Evolutionary conservation across 23 red algal species (phyloP), one percentile per base, ranked within the genome.

Genomic region (Gracilaria domingensis): DNA sequence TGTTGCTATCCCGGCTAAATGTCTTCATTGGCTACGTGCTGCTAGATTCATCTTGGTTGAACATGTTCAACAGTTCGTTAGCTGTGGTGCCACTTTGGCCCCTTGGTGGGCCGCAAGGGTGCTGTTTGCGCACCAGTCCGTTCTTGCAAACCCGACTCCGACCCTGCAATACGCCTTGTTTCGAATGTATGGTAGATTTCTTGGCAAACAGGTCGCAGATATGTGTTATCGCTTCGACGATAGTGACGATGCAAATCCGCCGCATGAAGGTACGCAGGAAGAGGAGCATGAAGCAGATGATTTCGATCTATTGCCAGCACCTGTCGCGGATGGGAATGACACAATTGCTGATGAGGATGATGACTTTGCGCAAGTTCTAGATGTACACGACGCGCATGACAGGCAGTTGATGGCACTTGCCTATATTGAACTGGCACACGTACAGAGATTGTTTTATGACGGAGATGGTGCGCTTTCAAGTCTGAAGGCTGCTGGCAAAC

Each of bases 101-200:
- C 84, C 80, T n/a, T 81, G 83, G 81, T 96, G 84, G 94, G 88
- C 88, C 24, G 88, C 67, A 49, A 62, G 88, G 29, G 74, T 81
- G 36, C 17, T 81, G 38, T 50, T 86, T 2, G 36, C 88, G 12
- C 88, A 87, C 47, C 67, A 89, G 77, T 53, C 30, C 34, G 66
- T 91, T 33, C 66, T 87, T 25, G 53, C 54, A 8, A 66, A 65
- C 1, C 79, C 82, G 12, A 73, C 87, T 6, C 80, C 94, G 11
- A 66, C 73, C 26, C 71, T 90, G 71, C 51, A 64, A 8, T 32
- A 81, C 65, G 26, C 34, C 13, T 23, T 87, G 32, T 80, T 91
- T 49, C 57, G 59, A 26, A 81, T 72, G 60, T 86, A 84, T 35
- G 80, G 54, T 53, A 40, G 32, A 18, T 85, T 96, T 81, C 66